Evolutionary conservation across 2,329 filamentous ascomycete genomes (phyloP), one percentile per base, ranked within the genome.

Genomic region (Scytalidium sp.): DNA sequence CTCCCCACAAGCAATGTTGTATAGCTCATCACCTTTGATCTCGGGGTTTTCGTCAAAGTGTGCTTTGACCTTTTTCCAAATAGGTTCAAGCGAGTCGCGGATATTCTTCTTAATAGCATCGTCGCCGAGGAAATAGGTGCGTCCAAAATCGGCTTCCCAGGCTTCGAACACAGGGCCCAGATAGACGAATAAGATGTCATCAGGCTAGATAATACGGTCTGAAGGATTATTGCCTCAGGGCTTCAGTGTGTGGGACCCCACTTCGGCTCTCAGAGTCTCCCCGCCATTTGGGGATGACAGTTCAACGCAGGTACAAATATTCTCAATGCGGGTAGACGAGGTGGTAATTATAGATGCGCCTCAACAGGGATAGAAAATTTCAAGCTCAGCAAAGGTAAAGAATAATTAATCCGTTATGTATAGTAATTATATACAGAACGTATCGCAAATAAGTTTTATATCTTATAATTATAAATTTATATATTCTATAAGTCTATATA

Each of bases 91-190:
- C 3, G 70, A 61, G 49, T 77, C 75, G 2, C 73, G 69, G 10
- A 79, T 56, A 45, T 62, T 64, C 15, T 62, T 64, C 62, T 78
- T 79, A 17, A 61, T 50, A 2, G 71, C 68, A 46, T 79, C 75
- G 43, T 69, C 51, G 3, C 74, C 75, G 0, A 79, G 66, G 3
- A 79, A 75, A 52, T 71, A 79, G 1, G 76, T 79, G 13, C 75
- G 72, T 8, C 75, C 75, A 50, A 78, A 78, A 53, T 79, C 76
- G 4, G 76, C 76, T 56, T 79, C 76, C 73, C 73, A 80, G 1
- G 65, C 67, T 45, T 77, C 75, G 49, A 79, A 78, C 0, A 79
- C 75, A 0, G 76, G 75, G 0, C 76, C 76, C 2, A 79, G 64
- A 52, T 79, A 75, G 27, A 79, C 70, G 49, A 75, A 70, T 2